A percentile compares a stretch with the other conserved stretches of the same genome.
These are phyloP conservation scores for Agrocybe pediades DNA, from an alignment of 768 basidiomycete genomes.

Conservation along the genomic window DNA sequence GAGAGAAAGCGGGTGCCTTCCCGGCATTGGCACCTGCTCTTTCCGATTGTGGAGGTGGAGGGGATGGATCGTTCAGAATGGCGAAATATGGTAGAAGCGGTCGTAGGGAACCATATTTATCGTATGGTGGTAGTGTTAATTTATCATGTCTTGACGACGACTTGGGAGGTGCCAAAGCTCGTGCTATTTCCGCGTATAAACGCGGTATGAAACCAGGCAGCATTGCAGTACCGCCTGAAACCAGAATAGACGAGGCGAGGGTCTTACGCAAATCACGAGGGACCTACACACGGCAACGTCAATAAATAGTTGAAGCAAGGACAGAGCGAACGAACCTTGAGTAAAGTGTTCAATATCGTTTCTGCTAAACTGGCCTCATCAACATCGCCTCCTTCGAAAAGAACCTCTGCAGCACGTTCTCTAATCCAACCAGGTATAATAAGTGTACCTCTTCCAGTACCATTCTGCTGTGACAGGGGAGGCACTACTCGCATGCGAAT, in stretches of 20 bases:
- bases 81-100: conserved; percentile 73
- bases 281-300: conserved; percentile 46
- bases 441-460: conserved; percentile 76
- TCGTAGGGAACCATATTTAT: conserved; percentile 75
- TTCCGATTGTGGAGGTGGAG: conserved; percentile 49
- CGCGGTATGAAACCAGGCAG: conserved; percentile 92
- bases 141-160: conserved; percentile 35
- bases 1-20: conserved; percentile 85
- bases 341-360: conserved; percentile 72
- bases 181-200: conserved; percentile 76
- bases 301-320: not conserved
- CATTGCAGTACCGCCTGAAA: conserved; percentile 89
- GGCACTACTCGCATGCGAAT: conserved; percentile 70
- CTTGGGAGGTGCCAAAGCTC: conserved; percentile 26
- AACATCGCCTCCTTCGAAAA: conserved; percentile 89
- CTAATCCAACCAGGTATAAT: conserved; percentile 94
- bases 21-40: conserved; percentile 68
- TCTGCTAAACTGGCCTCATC: conserved; percentile 87
- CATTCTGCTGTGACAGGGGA: conserved; percentile 63
- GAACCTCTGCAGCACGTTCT: conserved; percentile 86
- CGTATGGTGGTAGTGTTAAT: conserved; percentile 53
- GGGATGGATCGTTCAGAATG: conserved; percentile 83
- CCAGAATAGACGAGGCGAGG: conserved; percentile 80
- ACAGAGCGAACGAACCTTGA: conserved; percentile 57
- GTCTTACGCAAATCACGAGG: conserved; percentile 89